Conservation (phyloP, 1,284 basidiomycete genomes). For the Coniferiporia weirii region DNA sequence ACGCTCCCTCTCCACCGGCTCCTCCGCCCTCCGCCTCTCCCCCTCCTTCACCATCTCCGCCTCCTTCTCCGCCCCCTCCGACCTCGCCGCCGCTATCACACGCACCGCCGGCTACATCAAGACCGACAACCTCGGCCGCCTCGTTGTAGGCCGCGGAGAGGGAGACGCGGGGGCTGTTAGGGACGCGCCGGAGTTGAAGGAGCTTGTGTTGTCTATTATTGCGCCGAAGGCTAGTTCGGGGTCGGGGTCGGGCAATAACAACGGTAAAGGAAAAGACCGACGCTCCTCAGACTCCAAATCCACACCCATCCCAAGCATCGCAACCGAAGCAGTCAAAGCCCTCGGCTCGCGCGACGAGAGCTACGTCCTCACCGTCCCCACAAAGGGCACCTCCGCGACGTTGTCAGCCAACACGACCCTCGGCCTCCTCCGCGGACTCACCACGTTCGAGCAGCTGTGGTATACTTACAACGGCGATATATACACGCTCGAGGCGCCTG, state of each 20-base stretch:
- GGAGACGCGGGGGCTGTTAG: neutral
- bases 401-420: conserved; percentile 69
- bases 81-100: conserved; percentile 38
- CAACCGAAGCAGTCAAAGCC: conserved; percentile 49
- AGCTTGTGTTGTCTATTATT: neutral
- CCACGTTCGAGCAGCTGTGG: conserved; percentile 80
- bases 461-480: conserved; percentile 45
- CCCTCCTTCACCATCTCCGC: conserved; percentile 42
- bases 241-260: too few species aligned
- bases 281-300: too few species aligned
- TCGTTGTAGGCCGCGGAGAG: conserved; percentile 45
- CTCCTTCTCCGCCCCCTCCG: conserved; percentile 36
- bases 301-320: conserved; percentile 32
- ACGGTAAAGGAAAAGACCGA: neutral
- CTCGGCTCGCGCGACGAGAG: conserved; percentile 56
- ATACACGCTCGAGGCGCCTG: conserved; percentile 57
- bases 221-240: too few species aligned
- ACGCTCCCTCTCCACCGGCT: conserved; percentile 41
- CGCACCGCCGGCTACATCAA: conserved; percentile 37
- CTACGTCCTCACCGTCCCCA: conserved; percentile 62
- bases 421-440: conserved; percentile 75
- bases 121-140: conserved; percentile 46
- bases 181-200: neutral
- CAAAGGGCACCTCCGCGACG: conserved; percentile 51
- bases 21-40: conserved; percentile 45